Evolutionary conservation across 768 basidiomycete species (phyloP).

Genomic region (Suillus cothurnatus): DNA sequence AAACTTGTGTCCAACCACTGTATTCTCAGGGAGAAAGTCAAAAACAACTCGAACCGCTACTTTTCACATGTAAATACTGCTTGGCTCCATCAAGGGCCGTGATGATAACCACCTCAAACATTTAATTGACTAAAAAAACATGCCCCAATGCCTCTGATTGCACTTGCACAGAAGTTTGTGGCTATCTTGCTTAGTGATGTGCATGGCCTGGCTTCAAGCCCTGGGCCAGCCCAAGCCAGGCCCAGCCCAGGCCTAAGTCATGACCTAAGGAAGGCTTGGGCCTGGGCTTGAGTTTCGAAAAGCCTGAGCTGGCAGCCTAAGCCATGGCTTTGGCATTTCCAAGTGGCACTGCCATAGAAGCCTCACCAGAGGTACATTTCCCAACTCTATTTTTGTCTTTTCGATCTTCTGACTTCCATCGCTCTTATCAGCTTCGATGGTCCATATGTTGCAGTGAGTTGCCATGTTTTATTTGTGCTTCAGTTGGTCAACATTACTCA

Average conservation of each 20-base stretch:
- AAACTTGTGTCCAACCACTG: too few relatives aligned
- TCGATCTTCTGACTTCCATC: background rate
- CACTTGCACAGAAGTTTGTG: too few relatives aligned
- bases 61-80: too few relatives aligned
- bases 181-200: too few relatives aligned
- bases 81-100: too few relatives aligned
- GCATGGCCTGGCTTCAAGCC: background rate
- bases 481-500: background rate
- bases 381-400: background rate
- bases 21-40: too few relatives aligned
- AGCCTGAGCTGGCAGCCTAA: background rate
- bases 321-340: background rate
- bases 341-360: background rate
- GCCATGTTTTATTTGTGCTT: background rate
- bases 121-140: too few relatives aligned
- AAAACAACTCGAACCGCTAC: too few relatives aligned
- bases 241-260: slow-evolving; percentile 1
- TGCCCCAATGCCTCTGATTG: too few relatives aligned
- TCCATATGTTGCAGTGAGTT: background rate
- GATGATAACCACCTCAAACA: too few relatives aligned
- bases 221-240: background rate
- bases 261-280: background rate
- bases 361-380: background rate
- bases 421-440: background rate
- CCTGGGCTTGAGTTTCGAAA: background rate